Evolutionary conservation across 2,329 filamentous ascomycete genomes (phyloP), one percentile per base, ranked within the genome.

Genomic region (Onygenales sp.): DNA sequence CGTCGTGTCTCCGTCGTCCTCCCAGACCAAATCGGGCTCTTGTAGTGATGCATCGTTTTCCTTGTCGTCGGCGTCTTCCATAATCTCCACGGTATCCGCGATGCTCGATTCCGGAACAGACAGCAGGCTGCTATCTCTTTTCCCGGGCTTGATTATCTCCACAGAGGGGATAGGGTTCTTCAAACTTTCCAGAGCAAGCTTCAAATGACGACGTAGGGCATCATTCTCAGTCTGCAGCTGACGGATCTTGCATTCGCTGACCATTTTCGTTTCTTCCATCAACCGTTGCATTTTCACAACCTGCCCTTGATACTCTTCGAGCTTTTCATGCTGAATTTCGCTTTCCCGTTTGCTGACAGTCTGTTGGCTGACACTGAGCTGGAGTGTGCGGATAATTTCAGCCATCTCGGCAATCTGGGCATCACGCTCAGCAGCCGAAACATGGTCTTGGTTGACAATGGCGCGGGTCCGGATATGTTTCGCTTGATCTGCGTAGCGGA

Each of bases 401-500:
- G 89, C 86, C 93, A 98, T 97, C 64, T 90, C 87, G 1, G 82
- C 78, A 63, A 98, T 95, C 70, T 97, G 89, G 3, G 89, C 90
- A 70, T 98, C 93, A 59, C 94, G 85, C 72, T 97, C 89, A 0
- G 92, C 93, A 11, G 89, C 86, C 8, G 88, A 92, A 61, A 96
- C 85, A 62, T 90, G 87, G 70, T 96, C 91, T 72, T 98, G 90
- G 74, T 98, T 98, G 73, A 97, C 88, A 35, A 91, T 84, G 31
- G 93, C 93, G 50, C 89, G 86, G 36, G 91, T 97, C 65, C 91
- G 89, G 73, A 98, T 98, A 54, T 87, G 86, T 76, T 98, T 98
- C 57, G 93, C 93, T 72, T 97, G 92, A 69, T 98, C 92, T 17
- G 93, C 93, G 69, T 98, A 98, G 39, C 93, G 89, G 10, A 98